These are phyloP conservation scores for Rhizopogon parksii DNA, from an alignment of 1,284 basidiomycete species.

Conservation along the genomic window DNA sequence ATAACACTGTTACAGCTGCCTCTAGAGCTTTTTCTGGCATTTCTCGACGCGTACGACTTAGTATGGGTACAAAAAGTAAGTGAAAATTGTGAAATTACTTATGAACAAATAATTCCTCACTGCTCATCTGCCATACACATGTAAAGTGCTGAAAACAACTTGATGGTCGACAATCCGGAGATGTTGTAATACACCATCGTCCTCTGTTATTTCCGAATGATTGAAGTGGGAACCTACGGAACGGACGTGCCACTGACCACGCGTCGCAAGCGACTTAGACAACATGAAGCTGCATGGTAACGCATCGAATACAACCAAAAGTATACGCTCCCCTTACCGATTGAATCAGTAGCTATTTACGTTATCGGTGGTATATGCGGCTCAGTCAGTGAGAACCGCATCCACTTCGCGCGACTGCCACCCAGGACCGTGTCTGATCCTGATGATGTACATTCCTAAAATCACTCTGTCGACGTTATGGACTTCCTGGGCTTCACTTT, in stretches of 20 bases:
- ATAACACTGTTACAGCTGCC: conserved; percentile 22
- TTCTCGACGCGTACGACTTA: conserved; percentile 28
- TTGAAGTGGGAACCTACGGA: conserved; percentile 18
- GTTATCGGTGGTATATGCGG: conserved; percentile 42
- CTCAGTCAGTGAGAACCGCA: conserved; percentile 32
- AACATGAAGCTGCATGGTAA: conserved; percentile 40
- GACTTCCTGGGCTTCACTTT: conserved; percentile 47
- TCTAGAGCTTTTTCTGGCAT: conserved; percentile 36
- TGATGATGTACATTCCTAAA: conserved; percentile 27
- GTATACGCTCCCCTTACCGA: conserved; percentile 32
- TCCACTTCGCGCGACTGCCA: conserved; percentile 37
- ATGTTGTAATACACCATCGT: conserved; percentile 41
- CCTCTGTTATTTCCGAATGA: conserved; percentile 33
- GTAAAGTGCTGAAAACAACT: conserved; percentile 29
- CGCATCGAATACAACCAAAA: conserved; percentile 33
- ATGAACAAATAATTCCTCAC: neutral
- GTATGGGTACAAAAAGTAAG: conserved; percentile 18
- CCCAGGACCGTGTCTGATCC: no score
- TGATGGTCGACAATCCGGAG: conserved; percentile 34
- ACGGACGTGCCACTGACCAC: conserved; percentile 29
- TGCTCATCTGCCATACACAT: conserved; percentile 27
- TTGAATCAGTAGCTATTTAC: conserved; percentile 3
- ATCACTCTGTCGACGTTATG: conserved; percentile 33
- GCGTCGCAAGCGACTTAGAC: conserved; percentile 34
- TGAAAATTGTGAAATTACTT: neutral